phyloP scores from a whole-genome alignment of 2,329 filamentous ascomycete genomes.

The Aureobasidium lini region DNA sequence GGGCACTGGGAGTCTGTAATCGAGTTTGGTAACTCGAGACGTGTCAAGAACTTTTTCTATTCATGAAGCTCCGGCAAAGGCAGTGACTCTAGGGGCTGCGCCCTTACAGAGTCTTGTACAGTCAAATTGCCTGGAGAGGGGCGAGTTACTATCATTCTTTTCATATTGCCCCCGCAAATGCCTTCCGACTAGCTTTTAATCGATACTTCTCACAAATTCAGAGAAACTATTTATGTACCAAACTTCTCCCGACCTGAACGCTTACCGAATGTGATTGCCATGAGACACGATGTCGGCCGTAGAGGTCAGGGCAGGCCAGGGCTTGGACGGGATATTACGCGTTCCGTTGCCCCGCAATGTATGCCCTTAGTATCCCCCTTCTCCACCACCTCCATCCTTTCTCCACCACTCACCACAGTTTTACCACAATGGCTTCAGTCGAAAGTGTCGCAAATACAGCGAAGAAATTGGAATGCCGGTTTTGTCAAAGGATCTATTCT shows the following conservation, averaged over 20 bases:
- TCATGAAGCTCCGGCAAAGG: slow-evolving; percentile 4
- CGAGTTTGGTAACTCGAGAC: background rate
- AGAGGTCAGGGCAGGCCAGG: background rate
- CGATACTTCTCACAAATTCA: background rate
- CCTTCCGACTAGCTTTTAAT: slow-evolving; percentile 6
- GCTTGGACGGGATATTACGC: background rate
- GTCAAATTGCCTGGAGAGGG: slow-evolving; percentile 4
- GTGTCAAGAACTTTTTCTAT: slow-evolving; percentile 7
- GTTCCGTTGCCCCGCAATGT: background rate
- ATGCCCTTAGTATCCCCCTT: background rate
- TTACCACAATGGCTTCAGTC: background rate
- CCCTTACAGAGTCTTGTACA: slow-evolving; percentile 4
- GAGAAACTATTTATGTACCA: background rate
- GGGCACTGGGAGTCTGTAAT: background rate
- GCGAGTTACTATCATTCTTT: slow-evolving; percentile 2
- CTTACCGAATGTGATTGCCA: background rate
- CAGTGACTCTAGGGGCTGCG: slow-evolving; percentile 2
- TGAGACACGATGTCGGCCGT: background rate
- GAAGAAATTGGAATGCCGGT: slow-evolving; percentile 29
- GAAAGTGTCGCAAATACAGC: background rate
- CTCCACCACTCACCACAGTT: background rate
- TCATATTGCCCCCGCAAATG: slow-evolving; percentile 1
- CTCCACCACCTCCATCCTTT: background rate
- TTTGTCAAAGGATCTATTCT: slow-evolving; percentile 35
- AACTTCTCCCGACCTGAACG: background rate